Evolutionary conservation across 1,284 basidiomycete genomes (phyloP).

Genomic region (Trichosporon sp.): DNA sequence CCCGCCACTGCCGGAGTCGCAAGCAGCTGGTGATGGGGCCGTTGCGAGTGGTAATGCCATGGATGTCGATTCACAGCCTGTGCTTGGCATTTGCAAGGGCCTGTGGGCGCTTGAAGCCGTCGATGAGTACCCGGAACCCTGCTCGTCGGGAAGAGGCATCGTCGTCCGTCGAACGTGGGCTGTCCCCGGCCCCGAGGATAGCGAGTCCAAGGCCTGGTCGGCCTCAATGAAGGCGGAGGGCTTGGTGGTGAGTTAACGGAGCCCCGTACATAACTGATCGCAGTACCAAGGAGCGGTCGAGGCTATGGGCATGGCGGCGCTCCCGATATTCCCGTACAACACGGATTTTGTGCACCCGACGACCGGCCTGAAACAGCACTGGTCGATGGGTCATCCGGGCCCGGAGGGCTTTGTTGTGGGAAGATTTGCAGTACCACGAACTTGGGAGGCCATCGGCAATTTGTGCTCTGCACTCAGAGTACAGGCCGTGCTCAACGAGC

Average conservation of each 20-base stretch:
- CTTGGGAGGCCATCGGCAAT: constrained; percentile 13
- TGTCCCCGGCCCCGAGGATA: constrained; percentile 2
- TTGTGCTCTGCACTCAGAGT: constrained; percentile 21
- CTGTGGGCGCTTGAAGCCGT: constrained; percentile 13
- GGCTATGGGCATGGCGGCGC: neutral
- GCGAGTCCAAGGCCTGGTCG: constrained; percentile 16
- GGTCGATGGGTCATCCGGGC: constrained; percentile 34
- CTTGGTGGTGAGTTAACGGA: constrained; percentile 26
- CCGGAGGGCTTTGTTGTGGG: constrained; percentile 37
- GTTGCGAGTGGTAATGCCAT: neutral
- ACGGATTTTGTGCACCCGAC: constrained; percentile 24
- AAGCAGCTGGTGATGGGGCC: neutral
- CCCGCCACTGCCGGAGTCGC: neutral
- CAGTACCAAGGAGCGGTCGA: constrained; percentile 10
- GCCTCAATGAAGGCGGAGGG: constrained; percentile 30
- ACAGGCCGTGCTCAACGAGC: constrained; percentile 30
- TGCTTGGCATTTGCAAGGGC: constrained; percentile 8
- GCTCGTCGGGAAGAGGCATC: constrained; percentile 17
- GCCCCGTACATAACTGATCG: too few relatives aligned
- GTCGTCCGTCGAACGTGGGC: constrained; percentile 34
- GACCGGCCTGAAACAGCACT: constrained; percentile 26
- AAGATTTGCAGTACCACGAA: constrained; percentile 23
- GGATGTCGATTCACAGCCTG: neutral
- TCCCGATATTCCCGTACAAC: constrained; percentile 29
- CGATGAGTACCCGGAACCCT: constrained; percentile 4